Percentiles rank a stretch among this genome's conserved stretches.
These are phyloP conservation scores for Trypanosomatidae sp. DNA, from an alignment of 208 protist species.

Conservation along the genomic window DNA sequence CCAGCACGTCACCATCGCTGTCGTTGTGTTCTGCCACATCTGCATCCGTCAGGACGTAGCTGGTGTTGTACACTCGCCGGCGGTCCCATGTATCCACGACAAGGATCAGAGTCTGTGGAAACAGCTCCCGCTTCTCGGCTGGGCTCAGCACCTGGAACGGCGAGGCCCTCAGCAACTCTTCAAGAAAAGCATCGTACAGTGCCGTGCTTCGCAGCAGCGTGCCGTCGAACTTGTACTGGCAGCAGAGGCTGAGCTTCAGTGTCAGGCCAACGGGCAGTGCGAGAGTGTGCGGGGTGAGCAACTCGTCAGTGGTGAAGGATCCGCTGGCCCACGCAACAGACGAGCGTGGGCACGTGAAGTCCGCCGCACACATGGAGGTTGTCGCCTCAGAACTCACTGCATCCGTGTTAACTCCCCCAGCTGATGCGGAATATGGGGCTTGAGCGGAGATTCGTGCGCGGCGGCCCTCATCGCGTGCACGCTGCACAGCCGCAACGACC, in stretches of 20 bases:
- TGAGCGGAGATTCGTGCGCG: neutral
- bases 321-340: conserved; percentile 86
- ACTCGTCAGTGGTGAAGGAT: conserved; percentile 47
- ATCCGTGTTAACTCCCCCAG: neutral
- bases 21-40: conserved; percentile 54
- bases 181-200: conserved; percentile 74
- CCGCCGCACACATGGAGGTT: conserved; percentile 36
- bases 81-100: conserved; percentile 41
- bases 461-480: conserved; percentile 4
- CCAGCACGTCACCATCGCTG: conserved; percentile 83
- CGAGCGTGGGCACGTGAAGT: conserved; percentile 66
- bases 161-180: conserved; percentile 71
- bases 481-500: conserved; percentile 7
- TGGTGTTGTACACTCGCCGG: conserved; percentile 35
- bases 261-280: conserved; percentile 44
- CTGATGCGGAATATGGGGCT: neutral
- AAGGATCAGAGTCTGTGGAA: conserved; percentile 48
- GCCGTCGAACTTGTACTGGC: conserved; percentile 76
- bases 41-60: conserved; percentile 30
- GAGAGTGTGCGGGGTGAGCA: conserved; percentile 74
- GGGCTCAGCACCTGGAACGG: conserved; percentile 71
- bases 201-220: conserved; percentile 47
- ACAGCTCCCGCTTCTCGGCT: conserved; percentile 62
- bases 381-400: neutral
- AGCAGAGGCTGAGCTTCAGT: conserved; percentile 82